A percentile compares a stretch with the other conserved stretches of the same genome.
phyloP scores from a whole-genome alignment of 345 rosid genomes.

The thale cress (Arabidopsis thaliana) region DNA sequence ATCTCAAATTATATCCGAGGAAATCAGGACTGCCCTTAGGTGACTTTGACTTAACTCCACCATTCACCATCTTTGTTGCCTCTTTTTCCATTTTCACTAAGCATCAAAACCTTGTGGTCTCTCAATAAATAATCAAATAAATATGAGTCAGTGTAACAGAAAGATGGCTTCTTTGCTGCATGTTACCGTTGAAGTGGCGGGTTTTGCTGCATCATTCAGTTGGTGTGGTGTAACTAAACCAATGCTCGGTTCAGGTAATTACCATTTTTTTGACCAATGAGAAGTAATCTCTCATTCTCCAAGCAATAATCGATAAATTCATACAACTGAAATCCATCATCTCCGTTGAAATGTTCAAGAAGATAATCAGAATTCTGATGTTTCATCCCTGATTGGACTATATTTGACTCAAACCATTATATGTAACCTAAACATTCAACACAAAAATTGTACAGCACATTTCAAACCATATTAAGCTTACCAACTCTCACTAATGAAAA shows the following conservation, averaged over 20 bases:
- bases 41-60: constrained; percentile 55
- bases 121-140: constrained; percentile 25
- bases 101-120: constrained; percentile 31
- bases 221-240: constrained; percentile 33
- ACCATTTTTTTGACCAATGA: constrained; percentile 6
- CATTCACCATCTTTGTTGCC: constrained; percentile 60
- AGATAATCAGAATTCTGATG: not conserved
- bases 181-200: constrained; percentile 44
- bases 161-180: constrained; percentile 47
- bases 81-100: constrained; percentile 45
- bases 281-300: not conserved
- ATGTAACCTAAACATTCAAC: constrained; percentile 29
- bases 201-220: constrained; percentile 43
- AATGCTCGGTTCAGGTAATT: constrained; percentile 25
- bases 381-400: not conserved
- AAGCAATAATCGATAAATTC: not conserved
- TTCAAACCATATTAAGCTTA: constrained; percentile 30
- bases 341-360: not conserved
- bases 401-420: constrained; percentile 14
- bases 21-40: constrained; percentile 56
- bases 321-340: not conserved
- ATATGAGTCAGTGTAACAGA: constrained; percentile 39
- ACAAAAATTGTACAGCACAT: constrained; percentile 24
- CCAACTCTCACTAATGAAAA: constrained; percentile 33
- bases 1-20: constrained; percentile 58